phyloP scores from a whole-genome alignment of 2,329 filamentous ascomycete species.

The Aspergillus brasiliensis region DNA sequence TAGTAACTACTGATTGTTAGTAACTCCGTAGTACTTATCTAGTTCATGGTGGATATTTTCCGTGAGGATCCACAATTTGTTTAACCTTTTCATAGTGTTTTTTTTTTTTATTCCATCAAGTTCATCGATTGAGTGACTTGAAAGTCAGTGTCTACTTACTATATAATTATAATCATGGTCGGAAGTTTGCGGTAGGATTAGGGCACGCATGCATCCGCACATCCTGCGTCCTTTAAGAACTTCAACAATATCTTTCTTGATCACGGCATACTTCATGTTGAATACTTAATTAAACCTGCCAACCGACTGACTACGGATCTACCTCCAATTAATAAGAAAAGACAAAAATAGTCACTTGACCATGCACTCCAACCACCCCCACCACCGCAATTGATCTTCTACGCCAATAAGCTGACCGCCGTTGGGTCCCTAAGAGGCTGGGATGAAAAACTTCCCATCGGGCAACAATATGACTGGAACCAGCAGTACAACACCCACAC shows the following conservation, averaged over 20 bases:
- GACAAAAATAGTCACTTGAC: constrained; percentile 3
- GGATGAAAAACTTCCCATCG: constrained; percentile 24
- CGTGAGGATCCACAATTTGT: too few relatives aligned
- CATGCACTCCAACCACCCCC: neutral
- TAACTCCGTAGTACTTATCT: too few relatives aligned
- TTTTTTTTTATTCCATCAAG: too few relatives aligned
- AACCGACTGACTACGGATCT: neutral
- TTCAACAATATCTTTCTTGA: neutral
- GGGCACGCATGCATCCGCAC: neutral
- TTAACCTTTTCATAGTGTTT: too few relatives aligned
- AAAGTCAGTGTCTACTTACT: too few relatives aligned
- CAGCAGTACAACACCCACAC: neutral
- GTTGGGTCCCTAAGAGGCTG: constrained; percentile 28
- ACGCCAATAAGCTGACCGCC: constrained; percentile 14
- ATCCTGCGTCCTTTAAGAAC: too few relatives aligned
- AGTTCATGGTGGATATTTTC: neutral
- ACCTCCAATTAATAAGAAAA: neutral
- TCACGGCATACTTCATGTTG: neutral
- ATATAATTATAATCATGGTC: too few relatives aligned
- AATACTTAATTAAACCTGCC: neutral
- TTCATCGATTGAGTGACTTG: too few relatives aligned
- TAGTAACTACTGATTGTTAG: neutral
- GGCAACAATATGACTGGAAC: constrained; percentile 12
- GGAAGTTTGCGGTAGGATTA: neutral
- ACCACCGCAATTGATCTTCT: neutral